phyloP scores from a whole-genome alignment of 2,329 filamentous ascomycete species.

The Ceratocystiopsis minuta region DNA sequence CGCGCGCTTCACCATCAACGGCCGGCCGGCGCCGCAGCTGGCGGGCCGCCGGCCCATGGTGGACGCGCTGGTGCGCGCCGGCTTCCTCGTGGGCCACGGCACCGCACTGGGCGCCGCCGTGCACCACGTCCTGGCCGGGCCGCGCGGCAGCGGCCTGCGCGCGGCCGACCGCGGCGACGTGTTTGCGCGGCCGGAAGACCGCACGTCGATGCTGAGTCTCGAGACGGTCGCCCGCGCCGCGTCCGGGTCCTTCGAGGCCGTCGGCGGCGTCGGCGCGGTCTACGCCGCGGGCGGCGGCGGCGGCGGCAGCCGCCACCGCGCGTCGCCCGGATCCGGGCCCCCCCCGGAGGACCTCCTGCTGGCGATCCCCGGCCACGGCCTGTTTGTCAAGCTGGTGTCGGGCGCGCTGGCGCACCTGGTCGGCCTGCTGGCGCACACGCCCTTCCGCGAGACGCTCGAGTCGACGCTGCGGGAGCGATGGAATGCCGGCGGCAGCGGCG shows the following conservation, averaged over 20 bases:
- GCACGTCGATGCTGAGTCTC: conserved; percentile 39
- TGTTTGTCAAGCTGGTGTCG: conserved; percentile 47
- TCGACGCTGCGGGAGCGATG: conserved; percentile 46
- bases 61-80: conserved; percentile 42
- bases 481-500: conserved; percentile 36
- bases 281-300: conserved; percentile 42
- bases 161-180: conserved; percentile 14
- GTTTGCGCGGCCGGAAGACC: conserved; percentile 32
- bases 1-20: conserved; percentile 5
- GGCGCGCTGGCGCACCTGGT: conserved; percentile 44
- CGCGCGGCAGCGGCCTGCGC: neutral
- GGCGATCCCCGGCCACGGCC: conserved; percentile 47
- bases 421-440: conserved; percentile 37
- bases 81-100: conserved; percentile 42
- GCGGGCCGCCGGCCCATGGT: conserved; percentile 22
- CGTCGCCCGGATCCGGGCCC: neutral
- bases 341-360: conserved; percentile 27
- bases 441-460: conserved; percentile 45
- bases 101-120: conserved; percentile 7
- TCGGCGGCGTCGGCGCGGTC: conserved; percentile 49
- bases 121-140: conserved; percentile 13
- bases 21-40: conserved; percentile 14
- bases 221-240: conserved; percentile 45
- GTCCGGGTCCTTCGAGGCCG: conserved; percentile 49
- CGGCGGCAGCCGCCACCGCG: conserved; percentile 15